These are phyloP conservation scores for Coemansia sp. DNA, from an alignment of 192 early-diverging fungal genomes.

Conservation along the genomic window DNA sequence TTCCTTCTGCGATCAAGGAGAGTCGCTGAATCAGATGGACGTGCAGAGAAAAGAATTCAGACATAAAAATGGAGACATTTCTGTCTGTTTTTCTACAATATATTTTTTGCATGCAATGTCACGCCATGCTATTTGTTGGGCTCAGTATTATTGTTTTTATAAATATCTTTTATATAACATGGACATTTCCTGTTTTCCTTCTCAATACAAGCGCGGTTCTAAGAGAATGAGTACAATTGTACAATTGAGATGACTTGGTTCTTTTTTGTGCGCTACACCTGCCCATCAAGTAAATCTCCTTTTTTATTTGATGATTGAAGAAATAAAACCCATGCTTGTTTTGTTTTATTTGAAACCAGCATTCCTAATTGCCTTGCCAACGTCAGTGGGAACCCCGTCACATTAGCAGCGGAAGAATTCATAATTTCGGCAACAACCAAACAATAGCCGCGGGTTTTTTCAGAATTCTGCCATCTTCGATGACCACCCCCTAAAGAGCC, in stretches of 20 bases:
- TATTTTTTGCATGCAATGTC: not conserved
- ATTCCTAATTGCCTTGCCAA: not conserved
- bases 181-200: not conserved
- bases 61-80: no score
- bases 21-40: no score
- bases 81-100: no score
- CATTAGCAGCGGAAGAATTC: not conserved
- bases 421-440: not conserved
- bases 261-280: not conserved
- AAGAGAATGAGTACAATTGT: not conserved
- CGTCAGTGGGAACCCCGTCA: not conserved
- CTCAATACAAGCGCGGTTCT: no score
- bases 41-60: no score
- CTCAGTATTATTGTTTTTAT: not conserved
- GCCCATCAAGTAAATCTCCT: not conserved
- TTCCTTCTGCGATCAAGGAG: no score
- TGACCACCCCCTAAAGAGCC: not conserved
- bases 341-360: not conserved
- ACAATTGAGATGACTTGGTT: not conserved
- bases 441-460: not conserved
- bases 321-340: not conserved
- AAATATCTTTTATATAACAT: not conserved
- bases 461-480: not conserved
- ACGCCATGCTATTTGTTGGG: not conserved
- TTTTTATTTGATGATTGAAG: not conserved